Evolutionary conservation across 2,329 filamentous ascomycete genomes (phyloP).

Genomic region (Colletotrichum spinosum): DNA sequence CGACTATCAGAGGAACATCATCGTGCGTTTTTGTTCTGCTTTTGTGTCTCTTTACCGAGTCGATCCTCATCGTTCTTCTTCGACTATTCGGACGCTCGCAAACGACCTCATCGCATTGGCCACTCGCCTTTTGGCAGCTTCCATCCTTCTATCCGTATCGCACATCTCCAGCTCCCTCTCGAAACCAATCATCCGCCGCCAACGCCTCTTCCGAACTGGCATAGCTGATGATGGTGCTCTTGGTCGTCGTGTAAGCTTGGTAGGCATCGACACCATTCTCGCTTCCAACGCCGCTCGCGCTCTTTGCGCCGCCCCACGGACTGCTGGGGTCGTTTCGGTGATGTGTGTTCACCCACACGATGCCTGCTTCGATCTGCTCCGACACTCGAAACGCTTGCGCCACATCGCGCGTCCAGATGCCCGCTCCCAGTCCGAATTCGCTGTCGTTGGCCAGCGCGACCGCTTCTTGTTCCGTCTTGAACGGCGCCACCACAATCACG

Average conservation of each 20-base stretch:
- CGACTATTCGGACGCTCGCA: not conserved
- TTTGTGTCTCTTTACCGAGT: not conserved
- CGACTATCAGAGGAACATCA: slow-evolving; percentile 29
- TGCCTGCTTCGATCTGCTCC: slow-evolving; percentile 76
- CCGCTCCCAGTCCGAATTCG: slow-evolving; percentile 81
- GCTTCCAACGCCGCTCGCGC: slow-evolving; percentile 74
- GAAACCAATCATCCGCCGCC: slow-evolving; percentile 75
- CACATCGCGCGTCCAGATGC: slow-evolving; percentile 80
- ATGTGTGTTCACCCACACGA: slow-evolving; percentile 70
- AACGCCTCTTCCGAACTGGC: slow-evolving; percentile 65
- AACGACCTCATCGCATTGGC: not conserved
- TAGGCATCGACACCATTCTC: slow-evolving; percentile 78
- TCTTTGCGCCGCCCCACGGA: slow-evolving; percentile 75
- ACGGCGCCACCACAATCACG: slow-evolving; percentile 80
- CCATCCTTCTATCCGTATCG: slow-evolving; percentile 65
- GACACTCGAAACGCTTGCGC: slow-evolving; percentile 79
- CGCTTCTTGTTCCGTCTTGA: slow-evolving; percentile 79
- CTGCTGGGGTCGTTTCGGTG: slow-evolving; percentile 79
- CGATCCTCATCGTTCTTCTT: not conserved
- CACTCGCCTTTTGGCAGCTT: no score
- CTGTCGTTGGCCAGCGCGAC: slow-evolving; percentile 78
- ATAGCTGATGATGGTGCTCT: slow-evolving; percentile 78
- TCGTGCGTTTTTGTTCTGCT: not conserved
- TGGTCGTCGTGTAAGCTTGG: slow-evolving; percentile 68
- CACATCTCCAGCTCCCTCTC: slow-evolving; percentile 66